A percentile compares a stretch with the other conserved stretches of the same genome.
Evolutionary conservation across 2,329 filamentous ascomycete genomes (phyloP).

Genomic region (Hysterium pulicare): DNA sequence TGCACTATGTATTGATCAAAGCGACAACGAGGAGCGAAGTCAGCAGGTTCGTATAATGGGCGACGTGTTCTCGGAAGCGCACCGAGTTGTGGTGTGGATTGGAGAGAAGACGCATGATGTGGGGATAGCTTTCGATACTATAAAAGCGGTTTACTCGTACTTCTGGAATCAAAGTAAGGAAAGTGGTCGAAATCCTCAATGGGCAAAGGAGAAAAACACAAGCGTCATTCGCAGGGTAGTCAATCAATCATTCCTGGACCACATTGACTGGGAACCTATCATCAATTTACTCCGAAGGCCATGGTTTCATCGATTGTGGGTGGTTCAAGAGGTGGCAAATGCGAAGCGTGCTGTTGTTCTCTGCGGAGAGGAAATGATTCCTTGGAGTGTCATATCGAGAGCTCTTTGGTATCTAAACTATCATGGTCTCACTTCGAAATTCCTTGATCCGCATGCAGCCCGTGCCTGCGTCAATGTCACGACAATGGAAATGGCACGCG

Average conservation of each 20-base stretch:
- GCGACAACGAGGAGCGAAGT: background rate
- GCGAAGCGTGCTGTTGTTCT: background rate
- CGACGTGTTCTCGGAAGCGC: background rate
- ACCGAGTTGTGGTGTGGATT: background rate
- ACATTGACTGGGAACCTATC: background rate
- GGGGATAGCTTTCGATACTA: background rate
- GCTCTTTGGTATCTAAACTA: background rate
- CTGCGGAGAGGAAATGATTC: background rate
- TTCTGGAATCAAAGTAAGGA: background rate
- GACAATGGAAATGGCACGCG: background rate
- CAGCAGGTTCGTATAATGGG: slow-evolving; percentile 1
- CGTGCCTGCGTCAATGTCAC: background rate
- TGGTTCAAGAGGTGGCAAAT: background rate
- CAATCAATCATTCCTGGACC: background rate
- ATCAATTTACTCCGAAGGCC: background rate
- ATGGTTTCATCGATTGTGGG: background rate
- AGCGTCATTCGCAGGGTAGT: background rate
- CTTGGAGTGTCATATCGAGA: background rate
- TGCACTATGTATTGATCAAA: slow-evolving; percentile 1
- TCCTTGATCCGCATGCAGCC: background rate
- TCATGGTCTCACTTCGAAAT: background rate
- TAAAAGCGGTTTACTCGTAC: background rate
- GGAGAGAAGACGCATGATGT: background rate
- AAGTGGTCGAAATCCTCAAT: background rate
- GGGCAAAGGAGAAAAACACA: background rate